Base-by-base conservation (phyloP, 331 rosid species). In the Prunus yedoensis region DNA sequence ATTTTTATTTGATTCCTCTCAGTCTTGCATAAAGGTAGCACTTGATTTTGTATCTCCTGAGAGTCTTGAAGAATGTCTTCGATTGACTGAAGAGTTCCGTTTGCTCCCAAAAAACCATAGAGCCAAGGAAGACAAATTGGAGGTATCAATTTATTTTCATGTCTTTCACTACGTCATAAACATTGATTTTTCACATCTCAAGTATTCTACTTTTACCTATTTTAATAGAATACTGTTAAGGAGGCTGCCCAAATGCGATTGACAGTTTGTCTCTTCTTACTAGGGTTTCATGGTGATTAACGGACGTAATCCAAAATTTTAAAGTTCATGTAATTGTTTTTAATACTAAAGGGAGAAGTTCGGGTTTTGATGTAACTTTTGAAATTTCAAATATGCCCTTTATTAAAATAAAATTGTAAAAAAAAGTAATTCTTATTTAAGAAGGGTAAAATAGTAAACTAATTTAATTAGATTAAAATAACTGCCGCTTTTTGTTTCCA, bases 11-110 rank as follows among this genome's bases (percentile, higher is more conserved):
- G 62, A 10, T 62, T 75, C 21, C 20, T 61, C 25, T 12, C 89
- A 91, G 96, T 91, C 96, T 57, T 91, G 93, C 81, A 87, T 83
- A 57, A 88, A 91, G 87, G 96, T 88, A 50, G 93, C 96, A 10
- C 84, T 87, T 59, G 93, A 87, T 74, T 88, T 90, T 79, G 93
- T 90, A 49, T 88, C 96, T 70, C 93, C 93, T 49, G 93, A 90
- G 57, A 91, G 83, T 81, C 81, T 88, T 74, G 91, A 68, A 78
- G 87, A 87, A 79, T 91, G 96, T 65, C 43, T 91, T 62, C 87
- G 68, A 43, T 67, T 91, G 46, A 91, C 96, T 9, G 88, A 85
- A 68, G 93, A 91, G 84, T 85, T 85, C 68, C 93, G 91, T 62
- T 81, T 80, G 76, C 96, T 91, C 75, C 96, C 96, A 8, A 85